A percentile compares a stretch with the other conserved stretches of the same genome.
Conservation (phyloP, 371 early-diverging fungal genomes). For the Batkoa obscura region DNA sequence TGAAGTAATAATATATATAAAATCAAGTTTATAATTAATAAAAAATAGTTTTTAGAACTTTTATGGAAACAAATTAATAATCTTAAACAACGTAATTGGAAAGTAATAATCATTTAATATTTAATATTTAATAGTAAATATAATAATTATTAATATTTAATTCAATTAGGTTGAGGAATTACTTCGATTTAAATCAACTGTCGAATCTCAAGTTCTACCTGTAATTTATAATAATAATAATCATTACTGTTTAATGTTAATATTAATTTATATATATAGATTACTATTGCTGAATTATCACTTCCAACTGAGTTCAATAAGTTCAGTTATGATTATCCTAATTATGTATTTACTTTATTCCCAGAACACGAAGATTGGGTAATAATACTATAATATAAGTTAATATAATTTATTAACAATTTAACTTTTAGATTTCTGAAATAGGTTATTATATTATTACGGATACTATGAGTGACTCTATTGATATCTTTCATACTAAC, state of each 20-base stretch:
- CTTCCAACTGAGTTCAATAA: conserved; percentile 39
- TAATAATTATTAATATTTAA: background rate
- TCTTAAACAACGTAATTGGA: conserved; percentile 36
- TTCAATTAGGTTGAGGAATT: background rate
- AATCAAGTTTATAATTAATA: background rate
- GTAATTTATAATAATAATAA: background rate
- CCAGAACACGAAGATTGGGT: conserved; percentile 15
- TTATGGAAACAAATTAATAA: conserved; percentile 45
- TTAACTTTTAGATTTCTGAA: conserved; percentile 33
- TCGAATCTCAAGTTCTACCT: background rate
- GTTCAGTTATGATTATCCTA: conserved; percentile 13
- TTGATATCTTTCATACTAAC: conserved; percentile 55
- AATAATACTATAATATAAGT: conserved; percentile 8
- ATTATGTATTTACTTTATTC: background rate
- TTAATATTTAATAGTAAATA: background rate
- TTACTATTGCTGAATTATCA: conserved; percentile 15
- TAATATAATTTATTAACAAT: conserved; percentile 7
- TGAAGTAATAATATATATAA: too few species aligned
- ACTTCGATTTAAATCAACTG: too few species aligned
- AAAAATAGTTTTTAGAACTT: conserved; percentile 30
- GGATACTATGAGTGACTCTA: conserved; percentile 56
- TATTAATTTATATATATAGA: background rate
- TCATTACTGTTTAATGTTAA: background rate
- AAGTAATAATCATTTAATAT: conserved; percentile 15
- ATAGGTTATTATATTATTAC: conserved; percentile 10